phyloP scores from a whole-genome alignment of 2,329 filamentous ascomycete genomes.

The Colletotrichum abscissum region DNA sequence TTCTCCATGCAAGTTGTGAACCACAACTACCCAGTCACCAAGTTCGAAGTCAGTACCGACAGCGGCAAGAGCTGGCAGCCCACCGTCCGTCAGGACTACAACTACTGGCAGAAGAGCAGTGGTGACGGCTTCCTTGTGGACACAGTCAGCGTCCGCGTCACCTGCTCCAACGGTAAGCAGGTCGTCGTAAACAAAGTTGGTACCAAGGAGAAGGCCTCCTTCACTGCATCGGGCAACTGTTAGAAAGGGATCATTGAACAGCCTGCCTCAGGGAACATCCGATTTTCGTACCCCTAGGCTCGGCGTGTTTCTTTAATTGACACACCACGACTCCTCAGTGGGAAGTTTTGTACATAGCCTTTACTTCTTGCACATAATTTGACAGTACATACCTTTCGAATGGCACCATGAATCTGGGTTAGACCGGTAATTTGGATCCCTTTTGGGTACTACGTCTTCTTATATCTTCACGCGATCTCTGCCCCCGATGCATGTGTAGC shows the following conservation, averaged over 20 bases:
- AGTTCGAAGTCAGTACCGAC: conserved; percentile 70
- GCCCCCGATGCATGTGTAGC: no score
- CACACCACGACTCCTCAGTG: no score
- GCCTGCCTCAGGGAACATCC: no score
- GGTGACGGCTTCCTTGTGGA: conserved; percentile 38
- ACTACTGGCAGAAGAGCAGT: conserved; percentile 39
- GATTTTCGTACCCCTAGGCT: no score
- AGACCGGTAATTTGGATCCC: no score
- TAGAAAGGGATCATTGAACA: neutral
- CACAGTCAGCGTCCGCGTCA: conserved; percentile 35
- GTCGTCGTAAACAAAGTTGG: conserved; percentile 37
- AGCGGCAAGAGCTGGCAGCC: conserved; percentile 67
- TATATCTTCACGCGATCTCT: no score
- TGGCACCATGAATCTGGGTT: no score
- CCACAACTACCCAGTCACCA: conserved; percentile 64
- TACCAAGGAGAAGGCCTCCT: conserved; percentile 19
- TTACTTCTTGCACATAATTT: no score
- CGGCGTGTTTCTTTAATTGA: no score
- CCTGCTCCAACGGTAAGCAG: conserved; percentile 39
- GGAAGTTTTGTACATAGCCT: no score
- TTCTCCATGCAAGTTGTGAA: conserved; percentile 67
- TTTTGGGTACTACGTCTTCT: no score
- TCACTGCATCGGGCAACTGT: conserved; percentile 27
- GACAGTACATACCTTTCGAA: no score
- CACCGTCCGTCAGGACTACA: conserved; percentile 63